A percentile compares a stretch with the other conserved stretches of the same genome.
Evolutionary conservation across 129 eudicot species (phyloP).

Genomic region (Pseudognaphalium luteoalbum): DNA sequence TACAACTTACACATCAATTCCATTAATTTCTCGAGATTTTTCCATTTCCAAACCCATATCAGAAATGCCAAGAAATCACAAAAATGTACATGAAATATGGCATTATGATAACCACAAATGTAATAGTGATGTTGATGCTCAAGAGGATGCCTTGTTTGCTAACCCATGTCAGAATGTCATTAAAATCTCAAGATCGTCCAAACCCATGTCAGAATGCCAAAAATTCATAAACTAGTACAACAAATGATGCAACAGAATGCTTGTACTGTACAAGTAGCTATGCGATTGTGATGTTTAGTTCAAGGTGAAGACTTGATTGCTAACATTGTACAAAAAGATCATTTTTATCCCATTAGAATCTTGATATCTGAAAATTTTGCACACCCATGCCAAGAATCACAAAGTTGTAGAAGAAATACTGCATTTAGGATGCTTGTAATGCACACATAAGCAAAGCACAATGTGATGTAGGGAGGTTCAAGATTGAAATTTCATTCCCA

Average conservation of each 20-base stretch:
- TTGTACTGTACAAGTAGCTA: constrained; percentile 3
- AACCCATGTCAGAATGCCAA: constrained; percentile 13
- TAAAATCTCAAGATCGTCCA: constrained; percentile 6
- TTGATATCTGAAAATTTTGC: background rate
- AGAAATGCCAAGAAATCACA: constrained; percentile 8
- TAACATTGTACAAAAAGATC: background rate
- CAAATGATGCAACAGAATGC: background rate
- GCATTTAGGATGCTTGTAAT: background rate
- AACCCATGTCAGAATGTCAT: background rate
- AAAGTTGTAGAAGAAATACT: background rate
- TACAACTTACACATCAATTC: constrained; percentile 15
- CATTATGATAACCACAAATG: constrained; percentile 5
- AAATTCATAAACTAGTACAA: background rate
- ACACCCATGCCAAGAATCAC: constrained; percentile 11
- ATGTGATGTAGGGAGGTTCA: background rate
- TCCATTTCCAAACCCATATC: constrained; percentile 14
- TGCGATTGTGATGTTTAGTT: background rate
- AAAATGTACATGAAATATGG: background rate
- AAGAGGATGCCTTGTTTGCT: constrained; percentile 23
- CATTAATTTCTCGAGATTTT: constrained; percentile 12
- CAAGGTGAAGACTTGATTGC: background rate
- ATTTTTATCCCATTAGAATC: constrained; percentile 8
- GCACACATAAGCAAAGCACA: background rate
- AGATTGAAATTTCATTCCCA: background rate
- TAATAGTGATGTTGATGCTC: constrained; percentile 18